phyloP scores from a whole-genome alignment of 768 basidiomycete genomes.

The Hericium erinaceus region DNA sequence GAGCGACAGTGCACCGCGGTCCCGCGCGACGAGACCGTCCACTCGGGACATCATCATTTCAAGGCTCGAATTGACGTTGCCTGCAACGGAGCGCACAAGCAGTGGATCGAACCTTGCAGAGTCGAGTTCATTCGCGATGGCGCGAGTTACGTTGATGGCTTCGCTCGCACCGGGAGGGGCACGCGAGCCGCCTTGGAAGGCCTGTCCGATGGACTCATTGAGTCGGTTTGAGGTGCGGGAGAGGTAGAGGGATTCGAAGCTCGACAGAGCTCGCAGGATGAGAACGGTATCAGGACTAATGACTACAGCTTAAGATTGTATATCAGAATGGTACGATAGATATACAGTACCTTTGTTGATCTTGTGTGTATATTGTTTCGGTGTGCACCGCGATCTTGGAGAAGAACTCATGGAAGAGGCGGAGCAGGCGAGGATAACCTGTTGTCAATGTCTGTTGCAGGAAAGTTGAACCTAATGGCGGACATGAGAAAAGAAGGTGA shows the following conservation, averaged over 20 bases:
- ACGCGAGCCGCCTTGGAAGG: conserved; percentile 63
- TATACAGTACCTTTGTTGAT: conserved; percentile 66
- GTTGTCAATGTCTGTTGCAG: conserved; percentile 81
- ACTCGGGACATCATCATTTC: conserved; percentile 57
- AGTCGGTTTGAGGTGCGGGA: conserved; percentile 75
- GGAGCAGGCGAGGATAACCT: conserved; percentile 79
- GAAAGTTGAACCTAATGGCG: conserved; percentile 68
- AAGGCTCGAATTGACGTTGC: conserved; percentile 56
- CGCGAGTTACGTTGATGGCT: conserved; percentile 67
- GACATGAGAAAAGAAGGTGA: too few species aligned
- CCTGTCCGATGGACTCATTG: conserved; percentile 72
- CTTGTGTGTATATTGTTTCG: conserved; percentile 81
- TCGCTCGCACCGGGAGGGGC: conserved; percentile 67
- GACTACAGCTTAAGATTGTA: neutral
- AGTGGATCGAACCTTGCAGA: conserved; percentile 89
- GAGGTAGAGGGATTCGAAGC: conserved; percentile 84
- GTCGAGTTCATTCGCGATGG: conserved; percentile 85
- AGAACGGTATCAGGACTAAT: conserved; percentile 88
- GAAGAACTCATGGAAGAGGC: conserved; percentile 96
- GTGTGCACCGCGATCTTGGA: conserved; percentile 92
- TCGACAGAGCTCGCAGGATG: conserved; percentile 71
- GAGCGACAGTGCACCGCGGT: conserved; percentile 69
- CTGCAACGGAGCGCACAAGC: conserved; percentile 70
- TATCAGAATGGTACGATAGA: neutral
- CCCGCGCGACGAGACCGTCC: conserved; percentile 64